These are phyloP conservation scores for Tillandsia fasciculata DNA, from an alignment of 176 grass and related monocot genomes.

Conservation along the genomic window DNA sequence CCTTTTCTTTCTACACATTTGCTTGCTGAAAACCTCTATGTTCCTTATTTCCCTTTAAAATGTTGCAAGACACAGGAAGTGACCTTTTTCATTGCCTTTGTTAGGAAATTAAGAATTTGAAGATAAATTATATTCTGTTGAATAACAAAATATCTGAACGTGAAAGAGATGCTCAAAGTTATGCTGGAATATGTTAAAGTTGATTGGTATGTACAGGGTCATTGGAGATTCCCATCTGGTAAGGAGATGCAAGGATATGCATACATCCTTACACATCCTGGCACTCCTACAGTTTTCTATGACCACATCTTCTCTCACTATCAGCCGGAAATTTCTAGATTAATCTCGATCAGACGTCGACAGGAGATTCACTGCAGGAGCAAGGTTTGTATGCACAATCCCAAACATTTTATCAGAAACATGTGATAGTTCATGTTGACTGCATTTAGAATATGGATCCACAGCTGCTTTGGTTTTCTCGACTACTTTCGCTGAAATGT, in stretches of 20 bases:
- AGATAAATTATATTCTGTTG: too few species aligned
- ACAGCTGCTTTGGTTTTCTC: too few species aligned
- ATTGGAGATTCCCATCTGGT: constrained; percentile 93
- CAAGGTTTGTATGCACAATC: constrained; percentile 36
- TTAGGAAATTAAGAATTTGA: too few species aligned
- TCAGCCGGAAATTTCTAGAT: constrained; percentile 54
- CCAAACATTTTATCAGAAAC: not conserved
- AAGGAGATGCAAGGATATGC: constrained; percentile 99
- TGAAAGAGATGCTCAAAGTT: not conserved
- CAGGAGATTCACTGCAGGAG: constrained; percentile 83
- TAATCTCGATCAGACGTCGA: constrained; percentile 48
- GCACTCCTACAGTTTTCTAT: constrained; percentile 88
- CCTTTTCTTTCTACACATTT: too few species aligned
- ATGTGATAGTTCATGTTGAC: too few species aligned
- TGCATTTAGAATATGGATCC: too few species aligned
- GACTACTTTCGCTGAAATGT: too few species aligned
- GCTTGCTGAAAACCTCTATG: too few species aligned
- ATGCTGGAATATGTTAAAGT: not conserved
- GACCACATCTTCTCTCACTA: constrained; percentile 87
- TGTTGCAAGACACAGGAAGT: too few species aligned
- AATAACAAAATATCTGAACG: too few species aligned
- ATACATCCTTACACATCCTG: constrained; percentile 94
- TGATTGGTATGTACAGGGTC: constrained; percentile 45
- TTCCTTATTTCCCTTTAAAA: too few species aligned
- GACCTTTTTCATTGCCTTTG: too few species aligned